Evolutionary conservation across 2,329 filamentous ascomycete genomes (phyloP).

Genomic region (Trichophyton simii): DNA sequence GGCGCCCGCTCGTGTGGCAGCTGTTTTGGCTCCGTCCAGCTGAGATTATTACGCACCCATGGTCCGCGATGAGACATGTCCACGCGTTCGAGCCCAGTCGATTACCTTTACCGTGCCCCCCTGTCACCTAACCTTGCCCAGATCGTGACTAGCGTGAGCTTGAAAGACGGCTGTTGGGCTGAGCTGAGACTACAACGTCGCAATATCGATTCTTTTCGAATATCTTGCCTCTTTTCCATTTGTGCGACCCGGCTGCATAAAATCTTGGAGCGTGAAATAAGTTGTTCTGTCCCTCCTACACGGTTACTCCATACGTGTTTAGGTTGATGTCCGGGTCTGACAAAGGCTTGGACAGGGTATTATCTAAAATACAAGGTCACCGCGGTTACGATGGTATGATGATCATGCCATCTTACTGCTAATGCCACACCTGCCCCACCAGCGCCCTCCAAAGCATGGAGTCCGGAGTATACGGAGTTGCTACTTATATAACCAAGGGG

Average conservation of each 20-base stretch:
- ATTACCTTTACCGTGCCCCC: not conserved
- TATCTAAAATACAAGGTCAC: not conserved
- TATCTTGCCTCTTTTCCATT: not conserved
- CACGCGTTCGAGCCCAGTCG: not conserved
- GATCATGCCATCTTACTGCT: not conserved
- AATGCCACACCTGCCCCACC: not conserved
- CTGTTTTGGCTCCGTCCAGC: not conserved
- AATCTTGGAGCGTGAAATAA: not conserved
- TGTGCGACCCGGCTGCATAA: not conserved
- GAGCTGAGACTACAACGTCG: not conserved
- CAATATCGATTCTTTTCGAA: not conserved
- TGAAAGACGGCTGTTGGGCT: not conserved
- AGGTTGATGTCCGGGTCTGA: not conserved
- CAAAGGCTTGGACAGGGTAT: not conserved
- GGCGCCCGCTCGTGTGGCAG: not conserved
- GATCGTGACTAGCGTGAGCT: not conserved
- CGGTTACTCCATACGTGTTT: not conserved
- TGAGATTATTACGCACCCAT: not conserved
- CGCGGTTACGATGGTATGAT: not conserved
- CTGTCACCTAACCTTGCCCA: not conserved
- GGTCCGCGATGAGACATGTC: not conserved
- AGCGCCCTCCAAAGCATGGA: not conserved
- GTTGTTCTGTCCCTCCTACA: not conserved
- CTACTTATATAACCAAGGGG: too few relatives aligned
- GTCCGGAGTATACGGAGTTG: too few relatives aligned